phyloP scores from a whole-genome alignment of 108 stramenopile genomes.

The Schizochytrium sp. region DNA sequence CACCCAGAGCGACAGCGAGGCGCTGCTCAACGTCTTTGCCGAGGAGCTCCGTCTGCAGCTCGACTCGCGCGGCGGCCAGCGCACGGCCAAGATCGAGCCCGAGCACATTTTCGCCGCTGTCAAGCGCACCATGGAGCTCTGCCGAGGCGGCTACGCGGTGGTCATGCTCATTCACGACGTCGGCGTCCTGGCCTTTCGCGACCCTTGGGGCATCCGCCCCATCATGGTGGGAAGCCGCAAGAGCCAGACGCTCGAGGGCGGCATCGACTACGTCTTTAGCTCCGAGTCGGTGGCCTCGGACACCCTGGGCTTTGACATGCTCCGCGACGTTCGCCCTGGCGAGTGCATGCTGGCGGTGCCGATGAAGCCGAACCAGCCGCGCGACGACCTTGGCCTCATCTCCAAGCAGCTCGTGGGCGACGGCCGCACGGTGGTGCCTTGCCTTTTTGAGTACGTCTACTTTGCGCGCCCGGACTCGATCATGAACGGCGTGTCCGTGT shows the following conservation, averaged over 20 bases:
- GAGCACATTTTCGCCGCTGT: constrained; percentile 32
- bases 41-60: constrained; percentile 57
- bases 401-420: background rate
- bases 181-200: constrained; percentile 89
- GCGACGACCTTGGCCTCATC: constrained; percentile 33
- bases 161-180: constrained; percentile 85
- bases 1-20: constrained; percentile 87
- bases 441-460: constrained; percentile 99
- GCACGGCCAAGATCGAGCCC: background rate
- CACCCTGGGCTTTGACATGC: constrained; percentile 80
- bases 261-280: constrained; percentile 70
- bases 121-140: constrained; percentile 63
- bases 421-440: constrained; percentile 23
- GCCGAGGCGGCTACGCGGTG: constrained; percentile 87
- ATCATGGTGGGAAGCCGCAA: constrained; percentile 72
- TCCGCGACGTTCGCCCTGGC: constrained; percentile 82
- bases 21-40: constrained; percentile 88
- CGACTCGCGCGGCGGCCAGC: background rate
- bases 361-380: constrained; percentile 47
- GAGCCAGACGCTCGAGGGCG: constrained; percentile 5
- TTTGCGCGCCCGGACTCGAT: constrained; percentile 97
- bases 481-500: constrained; percentile 91
- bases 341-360: constrained; percentile 65
- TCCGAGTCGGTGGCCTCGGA: constrained; percentile 96
- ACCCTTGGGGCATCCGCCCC: constrained; percentile 94